Percentiles rank a stretch among this genome's conserved stretches.
phyloP scores from a whole-genome alignment of 805 yeast genomes.

The Candida sanyiensis region DNA sequence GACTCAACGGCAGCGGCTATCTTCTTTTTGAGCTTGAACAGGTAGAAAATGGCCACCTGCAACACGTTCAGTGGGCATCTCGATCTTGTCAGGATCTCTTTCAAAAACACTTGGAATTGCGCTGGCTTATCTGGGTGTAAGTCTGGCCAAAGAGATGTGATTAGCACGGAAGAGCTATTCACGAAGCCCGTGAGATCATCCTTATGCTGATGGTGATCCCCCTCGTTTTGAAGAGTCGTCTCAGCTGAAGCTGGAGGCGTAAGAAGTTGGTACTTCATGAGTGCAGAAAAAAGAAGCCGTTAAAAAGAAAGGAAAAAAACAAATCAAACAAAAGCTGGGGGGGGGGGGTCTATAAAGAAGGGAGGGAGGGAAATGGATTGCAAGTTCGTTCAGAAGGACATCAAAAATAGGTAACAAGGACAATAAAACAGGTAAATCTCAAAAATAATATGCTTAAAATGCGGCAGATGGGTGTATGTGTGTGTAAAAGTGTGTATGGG shows the following conservation, averaged over 20 bases:
- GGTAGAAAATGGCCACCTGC: constrained; percentile 61
- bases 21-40: constrained; percentile 40
- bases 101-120: constrained; percentile 27
- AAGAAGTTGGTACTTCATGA: constrained; percentile 1
- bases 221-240: background rate
- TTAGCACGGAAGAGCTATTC: constrained; percentile 12
- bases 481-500: background rate
- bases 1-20: constrained; percentile 10
- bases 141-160: constrained; percentile 19
- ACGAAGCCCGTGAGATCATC: constrained; percentile 11
- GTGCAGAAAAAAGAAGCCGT: background rate
- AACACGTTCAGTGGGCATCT: constrained; percentile 56
- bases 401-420: background rate
- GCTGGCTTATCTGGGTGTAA: constrained; percentile 5
- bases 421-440: constrained; percentile 1
- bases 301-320: background rate
- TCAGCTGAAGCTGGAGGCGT: constrained; percentile 9
- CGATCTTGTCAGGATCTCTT: constrained; percentile 44
- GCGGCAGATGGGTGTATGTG: background rate
- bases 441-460: background rate
- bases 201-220: background rate
- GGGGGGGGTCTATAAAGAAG: background rate
- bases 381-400: constrained; percentile 7
- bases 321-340: background rate
- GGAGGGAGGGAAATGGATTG: background rate